Evolutionary conservation across 257 asterid species (phyloP).

Genomic region (Verbascum thapsus): DNA sequence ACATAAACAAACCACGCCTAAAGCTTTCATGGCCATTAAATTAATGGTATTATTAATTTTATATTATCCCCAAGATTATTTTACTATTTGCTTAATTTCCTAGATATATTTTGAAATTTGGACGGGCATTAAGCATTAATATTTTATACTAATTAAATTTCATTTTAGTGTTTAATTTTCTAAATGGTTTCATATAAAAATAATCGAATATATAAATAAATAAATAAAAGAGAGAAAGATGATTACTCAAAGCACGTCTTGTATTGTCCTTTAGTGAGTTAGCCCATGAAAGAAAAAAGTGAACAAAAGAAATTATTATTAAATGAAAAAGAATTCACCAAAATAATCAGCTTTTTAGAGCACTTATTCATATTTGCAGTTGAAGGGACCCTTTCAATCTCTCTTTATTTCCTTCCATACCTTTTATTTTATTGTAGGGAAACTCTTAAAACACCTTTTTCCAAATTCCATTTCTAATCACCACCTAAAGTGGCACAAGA

Average conservation of each 20-base stretch:
- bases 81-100: neutral
- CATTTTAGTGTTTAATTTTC: too few relatives aligned
- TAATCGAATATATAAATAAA: too few relatives aligned
- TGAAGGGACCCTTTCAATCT: constrained; percentile 44
- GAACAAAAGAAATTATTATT: constrained; percentile 25
- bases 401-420: neutral
- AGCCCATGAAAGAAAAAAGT: constrained; percentile 29
- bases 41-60: too few relatives aligned
- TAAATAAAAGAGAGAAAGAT: neutral
- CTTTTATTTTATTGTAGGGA: constrained; percentile 5
- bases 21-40: too few relatives aligned
- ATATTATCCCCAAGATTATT: too few relatives aligned
- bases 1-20: too few relatives aligned
- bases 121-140: too few relatives aligned
- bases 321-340: constrained; percentile 45
- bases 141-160: too few relatives aligned
- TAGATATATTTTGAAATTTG: too few relatives aligned
- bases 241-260: constrained; percentile 40
- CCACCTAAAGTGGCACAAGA: neutral
- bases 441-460: constrained; percentile 11
- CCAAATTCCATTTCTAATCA: constrained; percentile 26
- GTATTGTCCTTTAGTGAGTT: constrained; percentile 51
- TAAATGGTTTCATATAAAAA: too few relatives aligned
- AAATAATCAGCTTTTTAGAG: constrained; percentile 59
- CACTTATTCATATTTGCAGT: constrained; percentile 54